Percentiles rank a stretch among this genome's conserved stretches.
Evolutionary conservation across 1,139 yeast genomes (phyloP).

Genomic region (Taphrina populina): DNA sequence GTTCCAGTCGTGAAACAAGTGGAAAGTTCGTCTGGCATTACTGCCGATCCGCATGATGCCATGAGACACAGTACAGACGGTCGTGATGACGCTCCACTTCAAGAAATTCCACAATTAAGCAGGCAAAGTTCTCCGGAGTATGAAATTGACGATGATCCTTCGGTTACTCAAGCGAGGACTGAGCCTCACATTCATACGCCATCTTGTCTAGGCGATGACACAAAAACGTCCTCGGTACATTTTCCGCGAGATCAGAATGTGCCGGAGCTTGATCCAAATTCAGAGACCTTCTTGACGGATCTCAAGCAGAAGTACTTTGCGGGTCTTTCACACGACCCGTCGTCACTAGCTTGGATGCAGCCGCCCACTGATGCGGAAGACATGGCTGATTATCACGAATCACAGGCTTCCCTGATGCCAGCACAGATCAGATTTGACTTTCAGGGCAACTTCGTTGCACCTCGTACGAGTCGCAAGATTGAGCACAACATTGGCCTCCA

Average conservation of each 20-base stretch:
- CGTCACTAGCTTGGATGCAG: slow-evolving; percentile 87
- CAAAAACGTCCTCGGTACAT: neutral
- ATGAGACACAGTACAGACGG: too few relatives aligned
- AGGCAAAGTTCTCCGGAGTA: neutral
- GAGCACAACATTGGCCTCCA: slow-evolving; percentile 72
- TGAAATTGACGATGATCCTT: neutral
- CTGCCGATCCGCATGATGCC: neutral
- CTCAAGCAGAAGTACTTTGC: slow-evolving; percentile 86
- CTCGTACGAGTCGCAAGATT: slow-evolving; percentile 49
- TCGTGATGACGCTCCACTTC: too few relatives aligned
- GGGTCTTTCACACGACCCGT: slow-evolving; percentile 77
- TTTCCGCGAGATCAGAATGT: neutral
- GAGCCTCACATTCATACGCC: neutral
- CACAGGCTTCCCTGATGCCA: slow-evolving; percentile 45
- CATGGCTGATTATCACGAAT: slow-evolving; percentile 41
- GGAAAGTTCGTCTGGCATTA: neutral
- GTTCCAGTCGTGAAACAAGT: neutral
- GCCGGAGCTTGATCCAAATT: slow-evolving; percentile 27
- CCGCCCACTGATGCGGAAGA: slow-evolving; percentile 50
- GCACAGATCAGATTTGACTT: slow-evolving; percentile 79
- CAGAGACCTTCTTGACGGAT: slow-evolving; percentile 58
- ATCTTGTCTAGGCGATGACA: neutral
- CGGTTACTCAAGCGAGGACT: neutral
- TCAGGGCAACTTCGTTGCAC: slow-evolving; percentile 70
- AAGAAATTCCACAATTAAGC: too few relatives aligned